Evolutionary conservation across 192 early-diverging fungal species (phyloP), one percentile per base, ranked within the genome.

Genomic region (Coemansia sp.): DNA sequence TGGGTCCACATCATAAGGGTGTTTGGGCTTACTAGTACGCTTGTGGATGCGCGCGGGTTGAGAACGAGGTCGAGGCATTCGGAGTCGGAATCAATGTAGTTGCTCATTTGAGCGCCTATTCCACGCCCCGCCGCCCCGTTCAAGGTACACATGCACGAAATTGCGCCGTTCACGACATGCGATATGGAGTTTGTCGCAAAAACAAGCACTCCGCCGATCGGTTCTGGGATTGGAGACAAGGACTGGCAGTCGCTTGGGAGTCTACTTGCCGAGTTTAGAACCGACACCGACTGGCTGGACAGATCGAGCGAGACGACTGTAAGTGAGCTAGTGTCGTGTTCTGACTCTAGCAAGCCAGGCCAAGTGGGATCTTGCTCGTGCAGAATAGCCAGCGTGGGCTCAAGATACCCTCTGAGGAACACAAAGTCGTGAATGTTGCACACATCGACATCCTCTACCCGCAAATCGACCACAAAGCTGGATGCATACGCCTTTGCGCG

Each of bases 361-460:
- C 95, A 97, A 22, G 91, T 92, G 43, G 90, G 88, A 46, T 84
- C 74, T 19, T 92, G 81, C 74, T 97, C 91, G 72, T 92, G 97
- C 61, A 99, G 78, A 65, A 99, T 91, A 0, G 93, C 95, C 32
- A 99, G 83, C 9, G 94, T 96, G 5, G 97, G 97, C 70, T 95
- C 94, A 49, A 92, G 85, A 56, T 93, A 99, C 33, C 92, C 96
- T 57, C 91, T 73, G 35, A 99, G 84, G 63, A 99, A 99, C 1
- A 78, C 87, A 85, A 95, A 89, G 60, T 99, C 96, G 42, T 91
- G 88, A 0, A 99, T 85, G 50, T 91, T 89, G 53, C 88, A 84
- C 60, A 97, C 86, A 52, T 71, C 74, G 38, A 73, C 67, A 48
- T 88, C 87, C 32, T 85, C 82, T 5, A 70, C 66, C 4, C 80